Evolutionary conservation across 2,329 filamentous ascomycete genomes (phyloP), one percentile per base, ranked within the genome.

Genomic region (Aureobasidium vineae): DNA sequence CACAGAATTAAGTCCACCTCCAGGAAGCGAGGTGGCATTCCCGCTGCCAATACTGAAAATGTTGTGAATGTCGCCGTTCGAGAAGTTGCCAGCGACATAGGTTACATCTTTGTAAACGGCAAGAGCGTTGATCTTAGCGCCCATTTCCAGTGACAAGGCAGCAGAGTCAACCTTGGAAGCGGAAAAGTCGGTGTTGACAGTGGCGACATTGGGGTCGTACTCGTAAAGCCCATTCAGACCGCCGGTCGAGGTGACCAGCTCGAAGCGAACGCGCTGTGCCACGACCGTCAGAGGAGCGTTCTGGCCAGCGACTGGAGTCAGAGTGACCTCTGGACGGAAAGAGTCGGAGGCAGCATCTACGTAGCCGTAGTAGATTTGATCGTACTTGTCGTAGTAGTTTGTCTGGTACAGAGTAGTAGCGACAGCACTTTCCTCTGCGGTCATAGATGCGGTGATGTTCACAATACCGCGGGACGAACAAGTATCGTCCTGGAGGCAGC

Each of bases 341-440:
- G 84, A 85, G 69, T 80, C 81, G 11, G 86, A 88, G 63, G 85
- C 87, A 64, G 88, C 88, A 74, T 98, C 92, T 64, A 99, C 87
- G 70, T 87, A 87, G 54, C 93, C 95, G 70, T 89, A 90, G 78
- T 92, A 97, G 67, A 99, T 88, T 71, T 91, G 88, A 75, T 99
- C 95, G 74, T 96, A 98, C 78, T 99, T 99, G 81, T 98, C 94
- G 76, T 89, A 96, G 75, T 96, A 85, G 79, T 99, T 99, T 21
- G 93, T 97, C 77, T 99, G 95, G 75, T 85, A 96, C 8, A 97
- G 80, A 0, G 85, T 83, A 0, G 83, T 86, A 33, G 85, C 83
- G 66, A 88, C 82, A 5, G 85, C 81, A 40, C 63, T 79, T 71
- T 71, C 77, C 74, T 66, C 78, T 73, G 74, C 82, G 73, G 71